Conservation (phyloP, 148 eudicot genomes). For the Hydrangea macrophylla region DNA sequence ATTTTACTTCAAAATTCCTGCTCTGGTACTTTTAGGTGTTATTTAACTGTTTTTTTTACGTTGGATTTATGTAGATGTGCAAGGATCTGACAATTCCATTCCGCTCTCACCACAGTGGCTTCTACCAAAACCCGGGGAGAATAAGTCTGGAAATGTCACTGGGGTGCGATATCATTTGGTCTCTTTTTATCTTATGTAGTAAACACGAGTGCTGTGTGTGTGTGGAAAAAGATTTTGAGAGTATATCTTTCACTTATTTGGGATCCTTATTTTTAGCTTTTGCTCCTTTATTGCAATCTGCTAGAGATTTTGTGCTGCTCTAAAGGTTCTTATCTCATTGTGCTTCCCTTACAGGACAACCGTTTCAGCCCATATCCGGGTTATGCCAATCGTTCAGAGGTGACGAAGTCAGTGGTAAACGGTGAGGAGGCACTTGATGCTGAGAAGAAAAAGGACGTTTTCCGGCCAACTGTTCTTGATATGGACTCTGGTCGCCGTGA, state of each 20-base stretch:
- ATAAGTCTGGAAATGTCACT: slow-evolving; percentile 53
- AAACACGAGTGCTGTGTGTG: too few species aligned
- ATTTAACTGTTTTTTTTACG: slow-evolving; percentile 6
- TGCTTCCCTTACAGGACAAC: slow-evolving; percentile 49
- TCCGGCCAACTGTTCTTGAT: slow-evolving; percentile 78
- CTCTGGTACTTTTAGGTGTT: background rate
- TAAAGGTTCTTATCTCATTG: slow-evolving; percentile 1
- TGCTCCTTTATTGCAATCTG: background rate
- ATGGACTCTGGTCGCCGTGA: slow-evolving; percentile 78
- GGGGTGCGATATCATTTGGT: slow-evolving; percentile 52
- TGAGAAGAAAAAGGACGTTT: slow-evolving; percentile 77
- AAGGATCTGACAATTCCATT: slow-evolving; percentile 60
- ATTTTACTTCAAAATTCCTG: background rate
- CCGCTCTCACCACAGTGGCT: slow-evolving; percentile 99
- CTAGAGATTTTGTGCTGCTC: background rate
- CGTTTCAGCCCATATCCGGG: slow-evolving; percentile 42
- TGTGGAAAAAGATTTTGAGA: too few species aligned
- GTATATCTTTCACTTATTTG: too few species aligned
- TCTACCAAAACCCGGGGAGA: slow-evolving; percentile 79
- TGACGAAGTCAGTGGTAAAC: slow-evolving; percentile 39
- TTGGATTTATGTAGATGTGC: slow-evolving; percentile 51
- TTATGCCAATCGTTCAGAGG: slow-evolving; percentile 36
- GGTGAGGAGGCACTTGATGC: slow-evolving; percentile 41
- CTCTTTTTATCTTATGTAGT: too few species aligned
- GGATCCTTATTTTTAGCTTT: background rate